These are phyloP conservation scores for Neonectria magnoliae DNA, from an alignment of 2,329 filamentous ascomycete genomes.

Conservation along the genomic window DNA sequence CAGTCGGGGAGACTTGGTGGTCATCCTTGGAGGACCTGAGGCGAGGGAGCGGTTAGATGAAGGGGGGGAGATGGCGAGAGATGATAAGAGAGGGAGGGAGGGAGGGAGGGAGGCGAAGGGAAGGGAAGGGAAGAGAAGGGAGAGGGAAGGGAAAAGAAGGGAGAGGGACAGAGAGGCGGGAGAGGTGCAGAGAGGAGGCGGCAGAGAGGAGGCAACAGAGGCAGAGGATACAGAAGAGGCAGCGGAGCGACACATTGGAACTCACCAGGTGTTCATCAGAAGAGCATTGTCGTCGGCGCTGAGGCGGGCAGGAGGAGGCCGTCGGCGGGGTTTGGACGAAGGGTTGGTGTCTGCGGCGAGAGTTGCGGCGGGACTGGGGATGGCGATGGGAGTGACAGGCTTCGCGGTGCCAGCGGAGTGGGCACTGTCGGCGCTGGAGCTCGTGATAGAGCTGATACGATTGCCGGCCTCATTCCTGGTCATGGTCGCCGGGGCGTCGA, in stretches of 20 bases:
- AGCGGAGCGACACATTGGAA: conserved; percentile 22
- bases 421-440: conserved; percentile 69
- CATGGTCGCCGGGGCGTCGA: conserved; percentile 64
- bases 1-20: conserved; percentile 60
- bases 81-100: too few species aligned
- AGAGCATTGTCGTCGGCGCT: conserved; percentile 39
- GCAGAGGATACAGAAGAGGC: conserved; percentile 18
- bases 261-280: conserved; percentile 42
- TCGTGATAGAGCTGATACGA: conserved; percentile 63
- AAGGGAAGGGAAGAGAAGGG: neutral
- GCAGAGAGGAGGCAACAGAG: conserved; percentile 25
- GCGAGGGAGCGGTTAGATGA: conserved; percentile 34
- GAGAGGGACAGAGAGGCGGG: neutral
- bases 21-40: conserved; percentile 50
- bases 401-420: conserved; percentile 73
- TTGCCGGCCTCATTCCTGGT: conserved; percentile 71
- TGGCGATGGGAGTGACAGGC: conserved; percentile 47
- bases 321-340: conserved; percentile 35
- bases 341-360: conserved; percentile 31
- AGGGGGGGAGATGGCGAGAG: conserved; percentile 6
- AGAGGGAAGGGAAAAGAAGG: conserved; percentile 5
- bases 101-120: conserved; percentile 3
- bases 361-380: conserved; percentile 12
- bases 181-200: conserved; percentile 25
- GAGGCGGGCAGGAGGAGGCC: conserved; percentile 30